Conservation (phyloP, 1,284 basidiomycete species). For the Phellinidium pouzarii region DNA sequence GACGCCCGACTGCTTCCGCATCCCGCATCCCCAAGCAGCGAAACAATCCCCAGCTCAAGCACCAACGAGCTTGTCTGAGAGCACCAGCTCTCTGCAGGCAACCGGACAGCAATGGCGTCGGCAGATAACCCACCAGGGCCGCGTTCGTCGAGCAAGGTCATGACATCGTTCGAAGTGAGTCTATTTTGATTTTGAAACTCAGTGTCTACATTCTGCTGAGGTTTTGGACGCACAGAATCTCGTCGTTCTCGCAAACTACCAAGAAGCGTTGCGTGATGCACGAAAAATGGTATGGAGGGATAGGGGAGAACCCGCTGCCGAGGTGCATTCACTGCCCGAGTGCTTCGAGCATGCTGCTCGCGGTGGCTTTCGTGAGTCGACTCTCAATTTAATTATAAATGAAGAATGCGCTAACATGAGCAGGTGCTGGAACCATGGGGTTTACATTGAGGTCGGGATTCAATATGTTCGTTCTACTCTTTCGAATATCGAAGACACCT, state of each 20-base stretch:
- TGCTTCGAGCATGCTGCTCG: constrained; percentile 69
- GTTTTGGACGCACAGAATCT: constrained; percentile 43
- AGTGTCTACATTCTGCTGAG: not conserved
- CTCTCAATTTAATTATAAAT: not conserved
- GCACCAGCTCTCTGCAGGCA: not conserved
- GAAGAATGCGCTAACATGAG: not conserved
- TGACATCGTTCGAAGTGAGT: constrained; percentile 18
- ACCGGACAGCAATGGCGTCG: not conserved
- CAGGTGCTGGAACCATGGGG: constrained; percentile 74
- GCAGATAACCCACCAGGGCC: constrained; percentile 1
- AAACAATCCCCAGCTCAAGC: not conserved
- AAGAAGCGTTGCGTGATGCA: constrained; percentile 62
- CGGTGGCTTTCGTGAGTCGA: constrained; percentile 70
- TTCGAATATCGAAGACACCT: constrained; percentile 58
- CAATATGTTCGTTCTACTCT: constrained; percentile 69
- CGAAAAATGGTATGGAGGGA: constrained; percentile 80
- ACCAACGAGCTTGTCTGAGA: not conserved
- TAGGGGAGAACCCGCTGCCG: constrained; percentile 67
- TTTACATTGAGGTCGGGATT: constrained; percentile 77
- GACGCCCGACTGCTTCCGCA: not conserved
- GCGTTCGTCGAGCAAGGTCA: constrained; percentile 9
- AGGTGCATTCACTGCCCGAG: constrained; percentile 61
- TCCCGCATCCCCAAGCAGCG: not conserved
- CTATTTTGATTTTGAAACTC: not conserved
- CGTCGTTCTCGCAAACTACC: constrained; percentile 73